These are phyloP conservation scores for Lecanoromycetidae sp. DNA, from an alignment of 2,329 filamentous ascomycete species.

Conservation along the genomic window DNA sequence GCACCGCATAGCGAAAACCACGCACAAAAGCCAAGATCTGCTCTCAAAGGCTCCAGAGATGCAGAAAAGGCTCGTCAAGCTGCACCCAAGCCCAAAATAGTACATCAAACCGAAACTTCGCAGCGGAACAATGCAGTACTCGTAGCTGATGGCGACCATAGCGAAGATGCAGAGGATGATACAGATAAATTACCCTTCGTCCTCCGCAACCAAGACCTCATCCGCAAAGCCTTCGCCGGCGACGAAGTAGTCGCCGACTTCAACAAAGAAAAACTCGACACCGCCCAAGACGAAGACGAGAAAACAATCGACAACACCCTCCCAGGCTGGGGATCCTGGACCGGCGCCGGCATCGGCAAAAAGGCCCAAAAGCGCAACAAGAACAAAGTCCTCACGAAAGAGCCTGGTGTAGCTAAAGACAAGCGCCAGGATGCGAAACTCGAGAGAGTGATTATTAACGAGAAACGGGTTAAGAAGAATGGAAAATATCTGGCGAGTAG, in stretches of 20 bases:
- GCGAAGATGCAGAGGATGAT: constrained; percentile 31
- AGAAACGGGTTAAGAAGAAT: constrained; percentile 86
- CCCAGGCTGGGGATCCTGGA: constrained; percentile 89
- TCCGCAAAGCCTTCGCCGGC: constrained; percentile 76
- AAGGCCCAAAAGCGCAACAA: constrained; percentile 51
- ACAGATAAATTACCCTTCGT: constrained; percentile 13
- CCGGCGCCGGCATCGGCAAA: constrained; percentile 67
- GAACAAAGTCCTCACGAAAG: constrained; percentile 34
- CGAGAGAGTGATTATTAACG: constrained; percentile 77
- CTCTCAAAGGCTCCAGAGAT: constrained; percentile 13
- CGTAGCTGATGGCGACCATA: not conserved
- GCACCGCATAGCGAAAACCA: not conserved
- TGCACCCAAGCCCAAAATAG: too few species aligned
- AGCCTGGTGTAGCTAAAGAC: constrained; percentile 33
- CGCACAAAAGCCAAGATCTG: constrained; percentile 10
- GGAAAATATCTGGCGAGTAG: constrained; percentile 72
- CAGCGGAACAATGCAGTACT: not conserved
- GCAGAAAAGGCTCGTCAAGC: constrained; percentile 5
- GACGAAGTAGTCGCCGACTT: constrained; percentile 76
- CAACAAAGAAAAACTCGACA: constrained; percentile 61
- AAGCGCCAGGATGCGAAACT: constrained; percentile 73
- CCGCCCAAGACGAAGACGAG: constrained; percentile 65
- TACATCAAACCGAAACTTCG: not conserved
- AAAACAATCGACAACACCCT: constrained; percentile 73
- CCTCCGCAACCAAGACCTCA: constrained; percentile 48